These are phyloP conservation scores for Terana coerulea DNA, from an alignment of 768 basidiomycete genomes.

Conservation along the genomic window DNA sequence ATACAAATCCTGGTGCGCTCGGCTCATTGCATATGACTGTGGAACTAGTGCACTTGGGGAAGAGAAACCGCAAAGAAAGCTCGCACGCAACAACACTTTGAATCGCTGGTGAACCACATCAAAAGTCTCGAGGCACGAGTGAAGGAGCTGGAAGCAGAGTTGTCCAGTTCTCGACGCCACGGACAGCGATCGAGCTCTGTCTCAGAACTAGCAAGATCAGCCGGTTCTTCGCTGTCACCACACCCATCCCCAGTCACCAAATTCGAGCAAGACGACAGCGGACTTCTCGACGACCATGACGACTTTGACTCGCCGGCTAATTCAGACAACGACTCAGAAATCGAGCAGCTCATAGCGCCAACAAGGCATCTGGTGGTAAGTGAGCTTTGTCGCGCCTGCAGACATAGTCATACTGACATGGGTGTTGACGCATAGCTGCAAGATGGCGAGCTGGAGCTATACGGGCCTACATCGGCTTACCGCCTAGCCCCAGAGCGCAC, in stretches of 20 bases:
- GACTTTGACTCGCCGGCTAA: constrained; percentile 12
- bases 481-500: constrained; percentile 26
- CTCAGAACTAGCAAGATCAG: constrained; percentile 5
- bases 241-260: constrained; percentile 12
- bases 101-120: constrained; percentile 27
- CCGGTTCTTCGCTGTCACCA: constrained; percentile 11
- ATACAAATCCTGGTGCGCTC: too few relatives aligned
- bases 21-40: background rate
- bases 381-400: background rate
- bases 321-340: constrained; percentile 24
- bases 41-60: constrained; percentile 30
- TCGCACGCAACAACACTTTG: constrained; percentile 30
- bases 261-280: constrained; percentile 7
- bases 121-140: constrained; percentile 23
- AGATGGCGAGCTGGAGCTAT: constrained; percentile 26
- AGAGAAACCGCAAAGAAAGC: constrained; percentile 31
- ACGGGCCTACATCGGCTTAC: constrained; percentile 29
- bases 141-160: constrained; percentile 24
- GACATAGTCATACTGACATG: too few relatives aligned
- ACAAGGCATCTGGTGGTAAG: constrained; percentile 20
- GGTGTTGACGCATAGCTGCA: constrained; percentile 22
- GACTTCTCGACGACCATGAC: constrained; percentile 5
- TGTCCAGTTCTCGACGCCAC: constrained; percentile 12
- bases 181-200: constrained; percentile 10
- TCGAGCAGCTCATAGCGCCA: constrained; percentile 22